Base-by-base conservation (phyloP, 805 yeast species). In the Pichia sporocuriosa region DNA sequence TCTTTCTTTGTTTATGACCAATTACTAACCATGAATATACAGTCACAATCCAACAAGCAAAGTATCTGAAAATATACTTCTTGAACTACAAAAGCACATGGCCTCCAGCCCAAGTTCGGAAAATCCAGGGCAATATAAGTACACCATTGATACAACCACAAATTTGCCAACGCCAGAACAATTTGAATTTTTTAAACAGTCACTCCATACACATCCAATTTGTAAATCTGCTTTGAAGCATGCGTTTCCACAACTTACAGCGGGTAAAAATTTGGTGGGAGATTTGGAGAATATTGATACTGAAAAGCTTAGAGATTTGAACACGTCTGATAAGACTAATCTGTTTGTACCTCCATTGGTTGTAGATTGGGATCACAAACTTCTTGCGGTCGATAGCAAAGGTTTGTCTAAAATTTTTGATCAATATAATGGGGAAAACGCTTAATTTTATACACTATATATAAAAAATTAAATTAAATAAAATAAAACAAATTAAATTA, bases 331-430 rank as follows among this genome's bases (percentile, higher is more conserved):
- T 7, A 21, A 16, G 3, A 27, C 25, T 12, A 24, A 37, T n/a
- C 6, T 21, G 0, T 67, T 59, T 47, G 63, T 51, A 3, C 63
- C 69, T 1, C 81, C 81, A 1, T 59, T 76, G 33, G 63, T 77
- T 15, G 81, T 79, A 13, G 84, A 79, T 57, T 79, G 84, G 84
- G 76, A 73, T 48, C 68, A 75, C 49, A 69, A 70, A 37, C 54
- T 66, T 55, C 62, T 77, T 20, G 84, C 84, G 2, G 68, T 72
- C 31, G 68, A 74, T 48, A 69, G 65, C 37, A 52, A 58, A 6
- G 59, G 67, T 2, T 62, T 80, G 32, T 61, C 65, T 42, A 56
- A 67, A 39, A 67, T 77, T 39, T 57, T 76, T 47, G 64, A 62
- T 35, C 59, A 65, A 50, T 66, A 68, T 39, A 52, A 56, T 29